Percentiles rank a stretch among this genome's conserved stretches.
Evolutionary conservation across 1,284 basidiomycete genomes (phyloP).

Genomic region (Leccinum pseudoinsigne): DNA sequence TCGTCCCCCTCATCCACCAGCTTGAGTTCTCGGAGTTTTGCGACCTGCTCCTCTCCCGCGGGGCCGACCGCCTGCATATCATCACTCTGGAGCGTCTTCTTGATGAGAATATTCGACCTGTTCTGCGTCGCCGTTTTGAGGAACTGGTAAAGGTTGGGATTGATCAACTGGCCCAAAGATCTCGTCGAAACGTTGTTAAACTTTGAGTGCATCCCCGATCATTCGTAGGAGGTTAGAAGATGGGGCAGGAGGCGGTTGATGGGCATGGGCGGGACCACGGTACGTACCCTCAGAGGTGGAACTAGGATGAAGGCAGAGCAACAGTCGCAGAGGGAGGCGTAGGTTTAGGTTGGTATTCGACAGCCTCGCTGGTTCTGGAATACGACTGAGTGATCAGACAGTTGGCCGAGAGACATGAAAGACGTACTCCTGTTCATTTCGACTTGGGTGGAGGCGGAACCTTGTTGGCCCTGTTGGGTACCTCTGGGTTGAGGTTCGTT

Average conservation of each 20-base stretch:
- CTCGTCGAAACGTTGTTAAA: slow-evolving; percentile 82
- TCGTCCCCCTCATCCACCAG: slow-evolving; percentile 63
- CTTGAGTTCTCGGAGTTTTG: slow-evolving; percentile 80
- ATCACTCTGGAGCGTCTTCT: slow-evolving; percentile 51
- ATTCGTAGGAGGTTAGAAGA: slow-evolving; percentile 70
- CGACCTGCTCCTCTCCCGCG: slow-evolving; percentile 80
- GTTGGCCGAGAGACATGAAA: not conserved
- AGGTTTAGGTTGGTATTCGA: slow-evolving; percentile 12
- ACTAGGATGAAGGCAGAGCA: slow-evolving; percentile 25
- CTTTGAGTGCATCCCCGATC: slow-evolving; percentile 86
- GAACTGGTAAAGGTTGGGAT: slow-evolving; percentile 16
- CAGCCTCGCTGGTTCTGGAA: slow-evolving; percentile 11
- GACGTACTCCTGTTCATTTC: slow-evolving; percentile 34
- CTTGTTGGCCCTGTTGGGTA: slow-evolving; percentile 23
- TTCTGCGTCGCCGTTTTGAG: slow-evolving; percentile 31
- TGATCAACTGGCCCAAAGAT: slow-evolving; percentile 62
- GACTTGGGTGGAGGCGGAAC: slow-evolving; percentile 16
- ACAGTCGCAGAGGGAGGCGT: slow-evolving; percentile 14
- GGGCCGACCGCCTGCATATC: slow-evolving; percentile 92
- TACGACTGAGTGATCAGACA: not conserved
- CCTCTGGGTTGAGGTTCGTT: slow-evolving; percentile 18
- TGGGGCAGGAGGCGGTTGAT: slow-evolving; percentile 35
- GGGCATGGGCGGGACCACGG: slow-evolving; percentile 45
- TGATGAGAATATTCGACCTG: slow-evolving; percentile 78
- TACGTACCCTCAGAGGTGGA: slow-evolving; percentile 43